Base-by-base conservation (phyloP, 2,329 filamentous ascomycete species). In the Aureobasidium namibiae region DNA sequence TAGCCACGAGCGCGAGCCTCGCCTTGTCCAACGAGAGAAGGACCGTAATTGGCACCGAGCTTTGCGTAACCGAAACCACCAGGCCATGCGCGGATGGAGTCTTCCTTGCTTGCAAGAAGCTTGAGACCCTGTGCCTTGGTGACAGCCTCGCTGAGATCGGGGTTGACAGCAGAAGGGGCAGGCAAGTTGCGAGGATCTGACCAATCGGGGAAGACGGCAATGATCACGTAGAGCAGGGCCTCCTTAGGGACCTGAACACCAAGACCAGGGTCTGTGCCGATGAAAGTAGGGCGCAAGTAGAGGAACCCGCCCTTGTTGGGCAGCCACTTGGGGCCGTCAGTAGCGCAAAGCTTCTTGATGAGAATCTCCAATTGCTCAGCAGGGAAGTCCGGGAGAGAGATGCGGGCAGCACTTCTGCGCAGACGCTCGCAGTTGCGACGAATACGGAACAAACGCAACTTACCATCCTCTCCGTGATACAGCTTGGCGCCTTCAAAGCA, bases 11-110 rank as follows among this genome's bases (percentile, higher is more conserved):
- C 77, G 59, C 85, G 78, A 3, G 92, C 92, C 72, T 92, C 88
- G 18, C 81, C 80, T 50, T 91, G 91, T 3, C 90, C 89, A 57
- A 90, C 79, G 57, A 96, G 80, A 21, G 83, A 86, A 18, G 92
- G 92, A 0, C 92, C 92, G 73, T 96, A 96, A 78, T 96, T 96
- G 62, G 92, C 92, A 58, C 92, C 92, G 34, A 96, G 83, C 76
- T 96, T 96, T 62, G 91, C 90, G 69, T 88, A 92, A 0, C 92
- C 92, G 72, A 95, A 95, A 10, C 92, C 92, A 62, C 92, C 92
- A 21, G 90, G 90, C 92, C 92, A 96, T 13, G 92, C 91, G 64
- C 92, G 87, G 60, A 95, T 85, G 78, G 87, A 89, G 72, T 95
- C 89, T 65, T 92, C 85, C 59, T 84, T 82, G 46, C 83, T 89